Conservation (phyloP, 164 flowering plant genomes). For the Stephania yunnanensis region DNA sequence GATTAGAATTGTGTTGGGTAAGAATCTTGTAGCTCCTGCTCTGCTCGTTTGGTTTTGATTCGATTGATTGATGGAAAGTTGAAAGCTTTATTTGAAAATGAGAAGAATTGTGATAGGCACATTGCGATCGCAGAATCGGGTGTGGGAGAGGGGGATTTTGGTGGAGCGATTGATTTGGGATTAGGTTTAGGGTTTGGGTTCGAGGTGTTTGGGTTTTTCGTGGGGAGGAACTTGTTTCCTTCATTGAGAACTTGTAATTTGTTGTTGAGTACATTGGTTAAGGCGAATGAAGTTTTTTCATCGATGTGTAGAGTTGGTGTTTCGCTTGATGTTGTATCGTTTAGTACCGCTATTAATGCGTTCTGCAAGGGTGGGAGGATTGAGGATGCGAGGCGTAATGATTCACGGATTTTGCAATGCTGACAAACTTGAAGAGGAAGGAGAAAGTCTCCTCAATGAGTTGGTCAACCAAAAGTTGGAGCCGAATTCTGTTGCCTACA, state of each 20-base stretch:
- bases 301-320: slow-evolving; percentile 23
- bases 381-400: slow-evolving; percentile 43
- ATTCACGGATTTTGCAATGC: slow-evolving; percentile 62
- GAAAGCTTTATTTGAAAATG: slow-evolving; percentile 24
- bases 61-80: slow-evolving; percentile 62
- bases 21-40: slow-evolving; percentile 35
- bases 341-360: slow-evolving; percentile 51
- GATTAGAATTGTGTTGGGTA: slow-evolving; percentile 40
- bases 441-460: slow-evolving; percentile 37
- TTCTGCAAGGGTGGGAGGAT: too few relatives aligned
- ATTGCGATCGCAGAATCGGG: slow-evolving; percentile 27
- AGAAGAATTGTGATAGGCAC: slow-evolving; percentile 24
- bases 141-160: too few relatives aligned
- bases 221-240: slow-evolving; percentile 39
- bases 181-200: slow-evolving; percentile 30
- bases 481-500: slow-evolving; percentile 52
- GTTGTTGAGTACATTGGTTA: slow-evolving; percentile 52
- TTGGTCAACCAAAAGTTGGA: slow-evolving; percentile 30
- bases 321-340: slow-evolving; percentile 47
- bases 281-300: slow-evolving; percentile 40
- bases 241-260: slow-evolving; percentile 52
- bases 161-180: too few relatives aligned
- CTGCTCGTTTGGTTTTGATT: slow-evolving; percentile 54
- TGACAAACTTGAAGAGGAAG: slow-evolving; percentile 49
- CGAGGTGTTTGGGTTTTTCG: slow-evolving; percentile 44